Evolutionary conservation across 192 early-diverging fungal species (phyloP).

Genomic region (Thoreauomyces humboldtii): DNA sequence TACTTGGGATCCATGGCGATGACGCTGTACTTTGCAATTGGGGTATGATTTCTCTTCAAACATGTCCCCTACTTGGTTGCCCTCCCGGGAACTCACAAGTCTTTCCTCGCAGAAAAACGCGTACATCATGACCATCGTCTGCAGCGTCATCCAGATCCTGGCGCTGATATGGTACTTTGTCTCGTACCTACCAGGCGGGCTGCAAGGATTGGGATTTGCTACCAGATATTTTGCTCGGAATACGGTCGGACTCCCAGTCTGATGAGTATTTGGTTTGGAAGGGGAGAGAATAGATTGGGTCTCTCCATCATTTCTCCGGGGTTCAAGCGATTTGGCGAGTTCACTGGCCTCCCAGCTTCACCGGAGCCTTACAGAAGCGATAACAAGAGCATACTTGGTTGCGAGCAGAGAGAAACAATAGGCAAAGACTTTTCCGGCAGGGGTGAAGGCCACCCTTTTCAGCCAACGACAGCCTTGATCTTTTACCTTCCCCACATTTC

Average conservation of each 20-base stretch:
- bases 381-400: no score
- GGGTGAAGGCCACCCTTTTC: no score
- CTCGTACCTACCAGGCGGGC: slow-evolving; percentile 73
- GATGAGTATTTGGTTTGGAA: no score
- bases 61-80: not conserved
- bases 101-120: slow-evolving; percentile 41
- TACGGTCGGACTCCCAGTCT: slow-evolving; percentile 28
- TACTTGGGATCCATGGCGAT: slow-evolving; percentile 82
- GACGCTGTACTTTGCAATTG: slow-evolving; percentile 81
- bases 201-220: slow-evolving; percentile 10
- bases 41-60: slow-evolving; percentile 51
- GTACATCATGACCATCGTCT: slow-evolving; percentile 77
- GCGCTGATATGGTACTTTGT: slow-evolving; percentile 83
- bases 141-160: slow-evolving; percentile 73
- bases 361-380: no score
- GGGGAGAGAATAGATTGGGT: not conserved
- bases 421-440: no score
- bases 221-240: slow-evolving; percentile 29
- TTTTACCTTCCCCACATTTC: no score
- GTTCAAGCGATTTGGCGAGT: no score
- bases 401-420: no score
- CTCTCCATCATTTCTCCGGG: no score
- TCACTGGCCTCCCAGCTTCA: no score
- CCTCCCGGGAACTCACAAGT: not conserved
- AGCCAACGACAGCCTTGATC: no score